A percentile compares a stretch with the other conserved stretches of the same genome.
Evolutionary conservation across 805 yeast species (phyloP).

Genomic region (Nakazawaea ernobii): DNA sequence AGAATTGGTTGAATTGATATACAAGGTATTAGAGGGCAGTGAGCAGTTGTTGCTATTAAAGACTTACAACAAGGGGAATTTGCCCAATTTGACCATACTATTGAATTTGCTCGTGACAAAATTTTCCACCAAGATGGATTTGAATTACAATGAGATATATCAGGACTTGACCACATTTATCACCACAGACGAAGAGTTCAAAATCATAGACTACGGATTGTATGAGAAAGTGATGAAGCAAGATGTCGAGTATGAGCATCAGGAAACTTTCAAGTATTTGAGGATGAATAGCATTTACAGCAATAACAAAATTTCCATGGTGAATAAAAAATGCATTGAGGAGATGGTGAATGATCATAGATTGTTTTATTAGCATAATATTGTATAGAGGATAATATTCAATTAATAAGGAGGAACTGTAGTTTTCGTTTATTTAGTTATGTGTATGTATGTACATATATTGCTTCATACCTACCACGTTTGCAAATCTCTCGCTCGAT

Average conservation of each 20-base stretch:
- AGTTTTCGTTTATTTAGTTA: too few species aligned
- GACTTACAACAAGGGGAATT: conserved; percentile 1
- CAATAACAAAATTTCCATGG: conserved; percentile 4
- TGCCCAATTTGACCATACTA: conserved; percentile 2
- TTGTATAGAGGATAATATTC: too few species aligned
- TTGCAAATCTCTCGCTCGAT: too few species aligned
- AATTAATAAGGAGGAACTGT: too few species aligned
- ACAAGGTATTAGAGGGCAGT: conserved; percentile 6
- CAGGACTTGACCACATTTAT: background rate
- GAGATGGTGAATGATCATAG: conserved; percentile 2
- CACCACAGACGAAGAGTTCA: background rate
- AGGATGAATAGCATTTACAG: background rate
- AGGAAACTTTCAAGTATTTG: conserved; percentile 7
- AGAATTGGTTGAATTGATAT: conserved; percentile 3
- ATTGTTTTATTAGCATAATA: conserved; percentile 1
- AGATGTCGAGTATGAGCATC: conserved; percentile 1
- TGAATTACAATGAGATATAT: conserved; percentile 8
- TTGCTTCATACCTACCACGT: too few species aligned
- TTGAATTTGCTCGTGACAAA: background rate
- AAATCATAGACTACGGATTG: background rate
- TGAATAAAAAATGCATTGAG: conserved; percentile 1
- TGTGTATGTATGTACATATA: too few species aligned
- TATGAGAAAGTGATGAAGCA: conserved; percentile 2
- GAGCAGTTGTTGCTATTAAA: conserved; percentile 1
- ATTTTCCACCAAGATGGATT: background rate